Conservation (phyloP, 768 basidiomycete genomes). For the Rhodotorula sphaerocarpa region DNA sequence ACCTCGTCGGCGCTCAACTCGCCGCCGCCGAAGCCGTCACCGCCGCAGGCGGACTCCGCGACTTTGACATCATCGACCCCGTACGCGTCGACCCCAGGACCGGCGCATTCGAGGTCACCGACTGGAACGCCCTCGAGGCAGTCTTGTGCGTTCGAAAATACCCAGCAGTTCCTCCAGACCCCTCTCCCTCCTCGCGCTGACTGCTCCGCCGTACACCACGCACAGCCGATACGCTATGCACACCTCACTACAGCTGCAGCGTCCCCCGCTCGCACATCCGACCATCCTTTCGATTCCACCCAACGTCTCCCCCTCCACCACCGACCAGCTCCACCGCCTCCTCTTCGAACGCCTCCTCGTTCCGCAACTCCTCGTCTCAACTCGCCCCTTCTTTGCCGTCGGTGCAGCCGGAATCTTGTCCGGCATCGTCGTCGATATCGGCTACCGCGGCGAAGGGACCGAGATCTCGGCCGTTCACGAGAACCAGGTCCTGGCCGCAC, state of each 20-base stretch:
- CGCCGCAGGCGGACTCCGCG: slow-evolving; percentile 52
- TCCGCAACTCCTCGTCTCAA: slow-evolving; percentile 68
- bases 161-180: no score
- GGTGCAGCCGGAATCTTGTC: slow-evolving; percentile 64
- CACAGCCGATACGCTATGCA: slow-evolving; percentile 87
- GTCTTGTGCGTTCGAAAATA: slow-evolving; percentile 74
- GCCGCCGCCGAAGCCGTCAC: not conserved
- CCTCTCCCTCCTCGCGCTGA: not conserved
- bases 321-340: slow-evolving; percentile 68
- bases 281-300: slow-evolving; percentile 64
- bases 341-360: slow-evolving; percentile 92
- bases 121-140: slow-evolving; percentile 81
- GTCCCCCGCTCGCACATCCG: slow-evolving; percentile 79
- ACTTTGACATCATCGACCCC: slow-evolving; percentile 70
- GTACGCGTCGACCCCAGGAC: slow-evolving; percentile 53
- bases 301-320: slow-evolving; percentile 57
- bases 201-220: no score
- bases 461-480: slow-evolving; percentile 73
- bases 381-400: slow-evolving; percentile 74
- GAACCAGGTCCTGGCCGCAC: slow-evolving; percentile 54
- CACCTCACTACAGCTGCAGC: slow-evolving; percentile 61
- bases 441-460: slow-evolving; percentile 54
- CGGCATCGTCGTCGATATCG: slow-evolving; percentile 76
- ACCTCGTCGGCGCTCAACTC: slow-evolving; percentile 21
- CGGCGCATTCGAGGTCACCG: slow-evolving; percentile 47